Conservation (phyloP, 805 yeast genomes). For the Nakazawaea wyomingensis region DNA sequence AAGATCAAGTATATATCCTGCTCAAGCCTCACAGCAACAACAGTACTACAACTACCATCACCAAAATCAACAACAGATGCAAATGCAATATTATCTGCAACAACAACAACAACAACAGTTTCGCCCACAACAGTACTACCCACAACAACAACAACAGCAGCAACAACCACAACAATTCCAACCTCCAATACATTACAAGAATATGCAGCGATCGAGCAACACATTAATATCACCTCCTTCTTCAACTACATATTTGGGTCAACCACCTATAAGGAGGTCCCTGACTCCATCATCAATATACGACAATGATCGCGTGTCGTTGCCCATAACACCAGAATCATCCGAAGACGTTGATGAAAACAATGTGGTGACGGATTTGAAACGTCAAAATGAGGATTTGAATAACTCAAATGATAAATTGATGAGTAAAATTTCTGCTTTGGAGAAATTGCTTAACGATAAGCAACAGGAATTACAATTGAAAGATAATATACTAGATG, state of each 20-base stretch:
- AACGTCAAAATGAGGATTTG: slow-evolving; percentile 1
- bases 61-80: slow-evolving; percentile 3
- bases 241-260: slow-evolving; percentile 1
- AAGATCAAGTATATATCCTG: neutral
- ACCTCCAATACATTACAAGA: slow-evolving; percentile 7
- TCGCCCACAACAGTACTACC: slow-evolving; percentile 2
- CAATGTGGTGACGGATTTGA: neutral
- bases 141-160: neutral
- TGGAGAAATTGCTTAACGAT: slow-evolving; percentile 2
- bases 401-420: neutral
- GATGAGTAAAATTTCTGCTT: neutral
- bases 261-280: neutral
- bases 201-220: slow-evolving; percentile 3
- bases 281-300: slow-evolving; percentile 1
- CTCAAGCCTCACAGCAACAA: slow-evolving; percentile 2
- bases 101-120: neutral
- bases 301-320: neutral
- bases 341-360: neutral
- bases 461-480: slow-evolving; percentile 10
- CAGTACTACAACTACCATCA: neutral
- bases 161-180: slow-evolving; percentile 3
- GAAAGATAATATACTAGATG: slow-evolving; percentile 9
- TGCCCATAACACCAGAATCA: slow-evolving; percentile 12
- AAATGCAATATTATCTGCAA: slow-evolving; percentile 1
- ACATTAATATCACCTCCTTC: slow-evolving; percentile 4